Percentiles rank a stretch among this genome's conserved stretches.
Conservation (phyloP, 1,284 basidiomycete genomes). For the Cerioporus squamosus region DNA sequence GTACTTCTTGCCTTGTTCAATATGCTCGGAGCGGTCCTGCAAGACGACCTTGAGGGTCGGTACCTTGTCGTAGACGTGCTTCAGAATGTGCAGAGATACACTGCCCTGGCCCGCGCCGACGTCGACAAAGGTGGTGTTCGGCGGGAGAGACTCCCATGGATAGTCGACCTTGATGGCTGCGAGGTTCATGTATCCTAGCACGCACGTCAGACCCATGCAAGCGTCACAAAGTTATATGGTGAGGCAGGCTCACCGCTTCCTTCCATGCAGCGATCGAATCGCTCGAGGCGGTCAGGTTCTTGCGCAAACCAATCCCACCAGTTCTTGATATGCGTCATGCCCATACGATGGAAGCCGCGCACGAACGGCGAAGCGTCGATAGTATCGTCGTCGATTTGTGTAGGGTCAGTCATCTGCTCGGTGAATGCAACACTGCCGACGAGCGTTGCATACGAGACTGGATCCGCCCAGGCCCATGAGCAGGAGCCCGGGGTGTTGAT, state of each 20-base stretch:
- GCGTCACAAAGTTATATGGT: too few relatives aligned
- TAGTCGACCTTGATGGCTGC: conserved; percentile 2
- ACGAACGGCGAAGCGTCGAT: conserved; percentile 1
- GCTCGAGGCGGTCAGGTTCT: neutral
- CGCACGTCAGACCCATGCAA: neutral
- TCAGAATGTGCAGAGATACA: conserved; percentile 4
- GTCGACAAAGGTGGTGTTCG: conserved; percentile 4
- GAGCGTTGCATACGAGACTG: neutral
- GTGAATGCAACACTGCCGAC: neutral
- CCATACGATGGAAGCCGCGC: neutral
- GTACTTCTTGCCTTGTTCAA: conserved; percentile 2
- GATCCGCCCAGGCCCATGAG: neutral
- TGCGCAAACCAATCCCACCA: conserved; percentile 1
- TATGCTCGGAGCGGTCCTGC: neutral
- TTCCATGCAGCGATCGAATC: conserved; percentile 2
- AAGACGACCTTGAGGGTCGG: conserved; percentile 3
- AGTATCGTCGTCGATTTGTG: neutral
- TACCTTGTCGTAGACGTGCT: neutral
- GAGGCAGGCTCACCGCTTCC: neutral
- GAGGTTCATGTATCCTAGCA: neutral
- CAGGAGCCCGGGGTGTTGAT: neutral
- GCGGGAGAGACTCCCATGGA: conserved; percentile 3
- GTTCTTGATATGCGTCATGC: neutral
- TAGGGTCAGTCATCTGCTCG: neutral
- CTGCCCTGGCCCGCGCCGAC: conserved; percentile 4